A percentile compares a stretch with the other conserved stretches of the same genome.
These are phyloP conservation scores for Fusarium lyarnte DNA, from an alignment of 2,329 filamentous ascomycete genomes.

Conservation along the genomic window DNA sequence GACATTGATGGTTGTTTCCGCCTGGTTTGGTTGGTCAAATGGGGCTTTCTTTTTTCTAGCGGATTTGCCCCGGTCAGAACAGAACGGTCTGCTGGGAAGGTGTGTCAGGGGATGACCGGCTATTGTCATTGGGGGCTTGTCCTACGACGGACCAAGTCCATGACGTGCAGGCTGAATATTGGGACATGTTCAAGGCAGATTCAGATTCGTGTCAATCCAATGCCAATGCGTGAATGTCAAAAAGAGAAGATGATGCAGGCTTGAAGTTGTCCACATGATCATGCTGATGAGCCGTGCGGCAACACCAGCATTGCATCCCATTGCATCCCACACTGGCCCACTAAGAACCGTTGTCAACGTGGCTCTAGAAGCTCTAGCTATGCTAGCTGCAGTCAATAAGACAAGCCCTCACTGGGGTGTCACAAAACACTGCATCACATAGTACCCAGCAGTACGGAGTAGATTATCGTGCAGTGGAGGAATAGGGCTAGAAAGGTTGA, in stretches of 20 bases:
- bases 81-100: conserved; percentile 17
- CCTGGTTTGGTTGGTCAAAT: conserved; percentile 22
- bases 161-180: conserved; percentile 25
- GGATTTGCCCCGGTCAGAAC: conserved; percentile 9
- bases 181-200: background rate
- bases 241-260: background rate
- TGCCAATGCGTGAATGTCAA: background rate
- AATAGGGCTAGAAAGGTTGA: conserved; percentile 1
- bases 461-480: conserved; percentile 11
- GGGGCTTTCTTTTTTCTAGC: conserved; percentile 22
- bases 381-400: conserved; percentile 4
- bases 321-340: conserved; percentile 7
- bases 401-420: conserved; percentile 18
- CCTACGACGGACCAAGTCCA: conserved; percentile 12
- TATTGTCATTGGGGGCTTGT: conserved; percentile 20
- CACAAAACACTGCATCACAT: conserved; percentile 22
- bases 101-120: conserved; percentile 24
- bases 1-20: conserved; percentile 33
- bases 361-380: conserved; percentile 13
- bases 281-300: conserved; percentile 12
- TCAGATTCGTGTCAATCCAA: background rate
- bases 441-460: conserved; percentile 2
- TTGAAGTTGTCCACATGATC: conserved; percentile 15
- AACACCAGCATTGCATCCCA: background rate
- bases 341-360: conserved; percentile 33